Evolutionary conservation across 2,329 filamentous ascomycete genomes (phyloP).

Genomic region (Fonsecaea multimorphosa): DNA sequence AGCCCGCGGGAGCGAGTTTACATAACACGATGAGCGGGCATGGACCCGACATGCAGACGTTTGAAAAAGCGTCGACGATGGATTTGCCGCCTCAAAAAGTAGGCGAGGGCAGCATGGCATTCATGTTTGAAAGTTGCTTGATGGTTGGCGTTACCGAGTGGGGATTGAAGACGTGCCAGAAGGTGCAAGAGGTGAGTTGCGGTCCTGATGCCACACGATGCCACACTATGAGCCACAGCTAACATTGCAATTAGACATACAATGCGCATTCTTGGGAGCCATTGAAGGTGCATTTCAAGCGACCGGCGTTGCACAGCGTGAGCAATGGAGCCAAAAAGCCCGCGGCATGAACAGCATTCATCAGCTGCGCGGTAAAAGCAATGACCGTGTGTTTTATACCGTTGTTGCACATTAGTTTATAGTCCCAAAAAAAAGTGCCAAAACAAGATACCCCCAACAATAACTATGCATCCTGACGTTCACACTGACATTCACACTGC

Average conservation of each 20-base stretch:
- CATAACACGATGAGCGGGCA: conserved; percentile 77
- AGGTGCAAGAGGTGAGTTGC: conserved; percentile 63
- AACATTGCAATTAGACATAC: conserved; percentile 58
- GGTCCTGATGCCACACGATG: background rate
- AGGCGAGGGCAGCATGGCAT: conserved; percentile 66
- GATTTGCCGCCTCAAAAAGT: conserved; percentile 63
- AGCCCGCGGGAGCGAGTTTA: conserved; percentile 65
- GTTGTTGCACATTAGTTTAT: background rate
- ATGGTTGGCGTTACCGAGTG: conserved; percentile 77
- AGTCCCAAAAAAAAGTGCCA: background rate
- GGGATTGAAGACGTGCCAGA: conserved; percentile 72
- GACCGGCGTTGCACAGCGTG: conserved; percentile 51
- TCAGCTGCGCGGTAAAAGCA: background rate
- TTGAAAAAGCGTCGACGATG: conserved; percentile 61
- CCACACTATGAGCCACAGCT: conserved; percentile 4
- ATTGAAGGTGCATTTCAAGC: conserved; percentile 67
- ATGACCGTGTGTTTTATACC: background rate
- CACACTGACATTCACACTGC: background rate
- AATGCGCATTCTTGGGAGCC: conserved; percentile 81
- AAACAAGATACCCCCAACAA: conserved; percentile 2
- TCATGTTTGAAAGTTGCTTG: conserved; percentile 69
- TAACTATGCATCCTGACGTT: background rate
- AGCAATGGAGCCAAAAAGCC: conserved; percentile 19
- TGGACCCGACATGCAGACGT: conserved; percentile 63
- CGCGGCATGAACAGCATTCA: background rate